These are phyloP conservation scores for Nicotiana otophora DNA, from an alignment of 257 asterid genomes.

Conservation along the genomic window DNA sequence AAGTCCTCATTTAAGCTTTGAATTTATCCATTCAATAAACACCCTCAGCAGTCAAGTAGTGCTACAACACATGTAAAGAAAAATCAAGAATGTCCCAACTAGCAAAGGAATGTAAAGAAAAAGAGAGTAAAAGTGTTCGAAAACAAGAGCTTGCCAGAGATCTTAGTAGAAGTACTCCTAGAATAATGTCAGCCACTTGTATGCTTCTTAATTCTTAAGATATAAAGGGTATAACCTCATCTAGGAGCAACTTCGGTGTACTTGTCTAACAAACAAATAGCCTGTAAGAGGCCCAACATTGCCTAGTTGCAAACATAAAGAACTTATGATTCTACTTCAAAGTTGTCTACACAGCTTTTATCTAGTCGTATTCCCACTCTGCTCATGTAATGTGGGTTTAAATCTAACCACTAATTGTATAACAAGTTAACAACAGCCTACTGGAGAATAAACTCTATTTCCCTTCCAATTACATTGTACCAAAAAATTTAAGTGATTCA, in stretches of 20 bases:
- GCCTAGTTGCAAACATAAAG: background rate
- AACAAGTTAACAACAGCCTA: background rate
- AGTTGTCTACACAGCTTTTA: background rate
- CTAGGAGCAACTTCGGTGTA: background rate
- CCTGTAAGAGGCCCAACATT: background rate
- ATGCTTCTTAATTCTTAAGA: background rate
- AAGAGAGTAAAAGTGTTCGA: background rate
- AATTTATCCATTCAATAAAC: background rate
- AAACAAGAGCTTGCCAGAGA: background rate
- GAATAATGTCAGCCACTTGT: background rate
- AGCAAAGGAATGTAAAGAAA: background rate
- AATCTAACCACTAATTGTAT: background rate
- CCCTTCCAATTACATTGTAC: background rate
- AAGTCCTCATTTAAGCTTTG: slow-evolving; percentile 4
- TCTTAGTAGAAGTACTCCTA: background rate
- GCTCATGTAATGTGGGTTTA: background rate
- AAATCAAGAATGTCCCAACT: background rate
- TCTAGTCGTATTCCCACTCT: background rate
- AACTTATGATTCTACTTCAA: background rate
- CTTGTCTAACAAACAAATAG: background rate
- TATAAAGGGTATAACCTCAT: background rate
- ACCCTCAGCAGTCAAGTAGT: background rate
- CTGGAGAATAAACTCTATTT: background rate
- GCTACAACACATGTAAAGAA: slow-evolving; percentile 7
- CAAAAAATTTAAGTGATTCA: background rate